A percentile compares a stretch with the other conserved stretches of the same genome.
Evolutionary conservation across 768 basidiomycete genomes (phyloP).

Genomic region (Boletales sp.): DNA sequence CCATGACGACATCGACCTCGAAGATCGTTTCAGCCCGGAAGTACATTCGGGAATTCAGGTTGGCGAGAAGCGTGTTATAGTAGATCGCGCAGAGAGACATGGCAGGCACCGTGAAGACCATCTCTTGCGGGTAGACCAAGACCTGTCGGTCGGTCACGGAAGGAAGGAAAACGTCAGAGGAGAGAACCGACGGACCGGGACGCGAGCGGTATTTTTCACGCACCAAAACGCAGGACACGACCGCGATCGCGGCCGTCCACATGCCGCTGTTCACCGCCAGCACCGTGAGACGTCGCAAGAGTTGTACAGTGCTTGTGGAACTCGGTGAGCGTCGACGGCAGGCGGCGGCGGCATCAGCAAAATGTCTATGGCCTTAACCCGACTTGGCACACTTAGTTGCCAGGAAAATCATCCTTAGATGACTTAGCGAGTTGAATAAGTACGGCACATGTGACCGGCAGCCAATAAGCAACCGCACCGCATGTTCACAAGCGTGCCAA

Average conservation of each 20-base stretch:
- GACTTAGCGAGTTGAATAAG: too few relatives aligned
- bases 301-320: neutral
- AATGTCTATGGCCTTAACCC: too few relatives aligned
- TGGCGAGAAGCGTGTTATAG: slow-evolving; percentile 1
- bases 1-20: too few relatives aligned
- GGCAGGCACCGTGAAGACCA: neutral
- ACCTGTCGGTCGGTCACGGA: neutral
- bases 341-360: too few relatives aligned
- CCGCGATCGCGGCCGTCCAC: slow-evolving; percentile 46
- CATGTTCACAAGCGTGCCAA: too few relatives aligned
- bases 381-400: too few relatives aligned
- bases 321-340: too few relatives aligned
- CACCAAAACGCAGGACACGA: slow-evolving; percentile 31
- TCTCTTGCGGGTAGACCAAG: neutral
- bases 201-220: too few relatives aligned
- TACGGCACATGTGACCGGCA: too few relatives aligned
- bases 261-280: slow-evolving; percentile 29
- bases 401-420: too few relatives aligned
- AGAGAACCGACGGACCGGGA: slow-evolving; percentile 23
- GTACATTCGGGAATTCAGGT: slow-evolving; percentile 1
- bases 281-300: neutral
- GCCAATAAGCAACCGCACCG: too few relatives aligned
- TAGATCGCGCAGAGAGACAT: neutral
- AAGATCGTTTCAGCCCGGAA: neutral
- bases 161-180: neutral